Evolutionary conservation across 2,329 filamentous ascomycete species (phyloP), one percentile per base, ranked within the genome.

Genomic region (Calonectria fujianensis): DNA sequence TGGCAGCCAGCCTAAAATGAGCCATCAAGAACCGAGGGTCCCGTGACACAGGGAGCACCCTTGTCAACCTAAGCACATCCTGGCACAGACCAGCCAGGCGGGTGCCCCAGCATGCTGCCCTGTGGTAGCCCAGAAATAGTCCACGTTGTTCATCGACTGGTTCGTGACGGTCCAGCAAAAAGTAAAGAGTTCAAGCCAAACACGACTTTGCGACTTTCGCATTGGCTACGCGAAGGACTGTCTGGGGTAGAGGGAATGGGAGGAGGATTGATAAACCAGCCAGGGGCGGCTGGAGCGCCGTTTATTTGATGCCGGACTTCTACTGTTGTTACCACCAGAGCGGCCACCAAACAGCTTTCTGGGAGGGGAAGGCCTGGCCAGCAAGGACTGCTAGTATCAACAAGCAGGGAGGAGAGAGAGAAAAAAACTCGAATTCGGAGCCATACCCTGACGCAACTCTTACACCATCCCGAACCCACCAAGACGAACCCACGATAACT

Each of bases 71-170:
- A 67, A 29, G 37, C 57, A 63, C 51, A 72, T 48, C 61, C 69
- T 24, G 16, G 51, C 37, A 31, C 14, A 29, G 41, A 37, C 63
- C 52, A 45, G 50, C 39, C 48, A 51, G 37, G 68, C 48, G 52
- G 59, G 68, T 59, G 20, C 35, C 48, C 67, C 54, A 29, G 20
- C 8, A 54, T 35, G 72, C 35, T 70, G 51, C 54, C 71, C 74
- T 80, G 77, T 75, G 65, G 70, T 70, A 79, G 66, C 75, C 41
- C 70, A 66, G 69, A 50, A 50, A 54, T 57, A 48, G 52, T 70
- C 78, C 80, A 81, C 80, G 80, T 81, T 81, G 76, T 64, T 50
- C 52, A 78, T 80, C 74, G 75, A 81, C 75, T 81, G 80, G 80
- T 74, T 74, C 74, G 76, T 75, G 63, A 76, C 67, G 35, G 41